Evolutionary conservation across 2,329 filamentous ascomycete genomes (phyloP).

Genomic region (Arthrobotrys conoides): DNA sequence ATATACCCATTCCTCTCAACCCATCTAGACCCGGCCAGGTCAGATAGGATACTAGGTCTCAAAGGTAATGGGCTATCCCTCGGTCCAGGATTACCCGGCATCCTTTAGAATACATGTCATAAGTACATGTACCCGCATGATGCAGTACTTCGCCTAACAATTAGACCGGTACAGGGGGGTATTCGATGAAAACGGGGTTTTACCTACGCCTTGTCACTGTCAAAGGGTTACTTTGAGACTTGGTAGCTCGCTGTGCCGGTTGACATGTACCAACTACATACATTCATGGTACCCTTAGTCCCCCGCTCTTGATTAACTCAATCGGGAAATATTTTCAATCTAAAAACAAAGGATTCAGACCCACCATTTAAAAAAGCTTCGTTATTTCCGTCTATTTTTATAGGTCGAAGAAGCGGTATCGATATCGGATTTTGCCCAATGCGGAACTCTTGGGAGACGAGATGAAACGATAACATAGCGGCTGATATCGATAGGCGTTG

Average conservation of each 20-base stretch:
- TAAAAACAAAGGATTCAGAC: slow-evolving; percentile 15
- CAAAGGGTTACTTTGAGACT: background rate
- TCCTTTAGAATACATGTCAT: slow-evolving; percentile 25
- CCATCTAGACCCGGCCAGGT: background rate
- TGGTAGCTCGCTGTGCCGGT: slow-evolving; percentile 6
- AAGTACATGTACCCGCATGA: slow-evolving; percentile 29
- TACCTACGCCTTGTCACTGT: slow-evolving; percentile 2
- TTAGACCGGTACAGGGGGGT: background rate
- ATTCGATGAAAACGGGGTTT: slow-evolving; percentile 4
- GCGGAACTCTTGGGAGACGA: slow-evolving; percentile 23
- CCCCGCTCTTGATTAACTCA: slow-evolving; percentile 6
- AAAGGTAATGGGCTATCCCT: background rate
- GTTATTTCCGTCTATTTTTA: slow-evolving; percentile 50
- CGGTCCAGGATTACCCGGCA: slow-evolving; percentile 19
- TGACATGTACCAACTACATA: slow-evolving; percentile 14
- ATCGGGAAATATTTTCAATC: slow-evolving; percentile 21
- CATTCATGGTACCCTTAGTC: background rate
- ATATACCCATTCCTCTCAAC: slow-evolving; percentile 32
- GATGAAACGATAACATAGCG: slow-evolving; percentile 39
- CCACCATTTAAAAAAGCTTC: background rate
- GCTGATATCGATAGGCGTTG: slow-evolving; percentile 33
- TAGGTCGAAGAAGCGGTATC: slow-evolving; percentile 6
- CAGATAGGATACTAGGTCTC: background rate
- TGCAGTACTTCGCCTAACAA: slow-evolving; percentile 33
- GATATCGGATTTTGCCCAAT: slow-evolving; percentile 35